Conservation (phyloP, 305 asterid species). For the Fraxinus greggii region DNA sequence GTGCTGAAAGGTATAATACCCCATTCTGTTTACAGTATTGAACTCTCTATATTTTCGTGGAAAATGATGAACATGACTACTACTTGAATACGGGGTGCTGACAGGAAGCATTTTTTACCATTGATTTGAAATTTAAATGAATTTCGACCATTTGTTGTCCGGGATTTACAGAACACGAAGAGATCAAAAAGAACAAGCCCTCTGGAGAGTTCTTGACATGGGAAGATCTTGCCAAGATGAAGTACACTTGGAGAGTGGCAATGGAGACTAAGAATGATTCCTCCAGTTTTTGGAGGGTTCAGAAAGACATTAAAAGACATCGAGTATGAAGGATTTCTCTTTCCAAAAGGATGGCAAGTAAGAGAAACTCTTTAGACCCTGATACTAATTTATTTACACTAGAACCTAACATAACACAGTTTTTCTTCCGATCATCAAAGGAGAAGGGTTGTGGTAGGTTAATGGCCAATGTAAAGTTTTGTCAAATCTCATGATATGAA, state of each 20-base stretch:
- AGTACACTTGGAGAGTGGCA: conserved; percentile 75
- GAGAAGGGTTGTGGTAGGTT: background rate
- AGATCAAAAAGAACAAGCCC: conserved; percentile 41
- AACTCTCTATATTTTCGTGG: background rate
- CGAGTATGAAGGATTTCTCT: conserved; percentile 54
- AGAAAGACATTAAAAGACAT: conserved; percentile 52
- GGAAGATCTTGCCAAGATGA: conserved; percentile 76
- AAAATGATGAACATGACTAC: background rate
- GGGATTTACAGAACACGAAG: conserved; percentile 56
- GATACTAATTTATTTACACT: background rate
- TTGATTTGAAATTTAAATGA: background rate
- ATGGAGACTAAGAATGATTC: conserved; percentile 62
- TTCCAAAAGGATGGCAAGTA: conserved; percentile 88
- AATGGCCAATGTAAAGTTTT: background rate
- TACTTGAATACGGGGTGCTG: background rate
- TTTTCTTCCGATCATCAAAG: background rate
- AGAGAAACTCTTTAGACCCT: conserved; percentile 15
- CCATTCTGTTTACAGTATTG: conserved; percentile 4
- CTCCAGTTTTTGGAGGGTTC: conserved; percentile 67
- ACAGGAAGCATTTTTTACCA: background rate
- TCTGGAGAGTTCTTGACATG: conserved; percentile 48
- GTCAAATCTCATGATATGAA: too few relatives aligned
- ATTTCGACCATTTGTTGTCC: background rate
- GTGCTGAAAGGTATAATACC: conserved; percentile 47
- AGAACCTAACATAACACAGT: background rate